Evolutionary conservation across 1,284 basidiomycete species (phyloP), one percentile per base, ranked within the genome.

Genomic region (Vanrija sp.): DNA sequence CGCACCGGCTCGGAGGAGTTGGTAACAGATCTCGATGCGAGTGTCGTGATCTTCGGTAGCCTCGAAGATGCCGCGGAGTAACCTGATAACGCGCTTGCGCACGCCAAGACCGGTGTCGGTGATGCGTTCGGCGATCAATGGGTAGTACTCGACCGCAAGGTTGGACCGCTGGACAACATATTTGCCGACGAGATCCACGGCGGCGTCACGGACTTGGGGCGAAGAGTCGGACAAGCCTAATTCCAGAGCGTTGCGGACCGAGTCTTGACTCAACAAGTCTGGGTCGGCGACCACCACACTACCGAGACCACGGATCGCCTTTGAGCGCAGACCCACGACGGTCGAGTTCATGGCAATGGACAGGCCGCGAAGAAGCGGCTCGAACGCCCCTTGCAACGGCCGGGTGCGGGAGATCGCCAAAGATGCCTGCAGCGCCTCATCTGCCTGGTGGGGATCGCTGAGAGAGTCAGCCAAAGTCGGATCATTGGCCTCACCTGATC

Each of bases 121-220:
- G 63, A 96, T 89, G 9, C 94, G 86, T 53, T 88, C 86, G 4
- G 87, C 84, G 37, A 99, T 87, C 71, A 85, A 85, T 38, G 82
- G 81, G 67, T 93, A 93, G 75, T 97, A 96, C 59, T 89, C 83
- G 3, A 83, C 82, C 0, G 89, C 89, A 23, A 96, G 84, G 53
- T 86, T 84, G 0, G 90, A 88, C 3, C 87, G 85, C 54, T 90
- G 86, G 23, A 94, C 83, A 75, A 98, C 85, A 68, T 97, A 96
- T 75, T 91, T 95, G 24, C 95, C 93, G 54, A 98, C 88, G 45
- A 98, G 79, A 59, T 96, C 93, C 8, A 98, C 88, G 6, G 95
- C 92, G 6, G 91, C 89, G 72, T 99, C 96, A 35, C 95, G 86
- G 18, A 98, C 96, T 23, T 88, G 87, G 1, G 94, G 86, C 0